These are phyloP conservation scores for Backusella mclennaniae DNA, from an alignment of 192 early-diverging fungal genomes.

Conservation along the genomic window DNA sequence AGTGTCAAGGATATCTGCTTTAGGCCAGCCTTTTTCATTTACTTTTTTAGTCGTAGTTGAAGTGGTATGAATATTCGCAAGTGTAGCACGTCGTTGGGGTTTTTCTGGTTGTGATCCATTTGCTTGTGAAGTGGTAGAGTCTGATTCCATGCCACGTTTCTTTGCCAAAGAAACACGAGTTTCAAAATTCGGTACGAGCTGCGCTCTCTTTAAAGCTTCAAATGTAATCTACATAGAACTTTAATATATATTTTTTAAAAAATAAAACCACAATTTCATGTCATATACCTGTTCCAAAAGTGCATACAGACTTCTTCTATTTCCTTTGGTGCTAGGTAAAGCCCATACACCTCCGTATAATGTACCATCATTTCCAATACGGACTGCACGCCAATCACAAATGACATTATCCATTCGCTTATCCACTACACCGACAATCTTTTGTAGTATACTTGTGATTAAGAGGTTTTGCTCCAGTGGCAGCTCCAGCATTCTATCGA, in stretches of 20 bases:
- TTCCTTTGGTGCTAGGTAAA: slow-evolving; percentile 17
- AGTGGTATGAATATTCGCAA: background rate
- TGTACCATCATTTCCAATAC: slow-evolving; percentile 31
- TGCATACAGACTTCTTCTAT: slow-evolving; percentile 34
- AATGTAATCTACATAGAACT: slow-evolving; percentile 20
- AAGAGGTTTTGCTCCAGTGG: slow-evolving; percentile 58
- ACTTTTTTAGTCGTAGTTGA: background rate
- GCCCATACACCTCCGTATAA: slow-evolving; percentile 36
- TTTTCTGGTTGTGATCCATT: background rate
- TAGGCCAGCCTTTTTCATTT: background rate
- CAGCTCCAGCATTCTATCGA: slow-evolving; percentile 38
- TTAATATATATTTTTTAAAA: background rate
- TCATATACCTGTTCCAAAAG: slow-evolving; percentile 26
- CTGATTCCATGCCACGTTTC: slow-evolving; percentile 27
- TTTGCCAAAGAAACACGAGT: slow-evolving; percentile 36
- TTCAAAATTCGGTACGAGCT: slow-evolving; percentile 42
- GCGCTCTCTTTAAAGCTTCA: slow-evolving; percentile 40
- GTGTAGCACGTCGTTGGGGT: background rate
- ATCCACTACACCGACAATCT: slow-evolving; percentile 49
- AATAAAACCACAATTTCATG: background rate
- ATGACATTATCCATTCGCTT: slow-evolving; percentile 38
- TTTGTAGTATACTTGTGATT: slow-evolving; percentile 55
- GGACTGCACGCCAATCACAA: slow-evolving; percentile 35
- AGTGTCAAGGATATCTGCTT: background rate
- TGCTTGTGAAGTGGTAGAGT: background rate